Base-by-base conservation (phyloP, 805 yeast species). In the Candida methanosorbosa region DNA sequence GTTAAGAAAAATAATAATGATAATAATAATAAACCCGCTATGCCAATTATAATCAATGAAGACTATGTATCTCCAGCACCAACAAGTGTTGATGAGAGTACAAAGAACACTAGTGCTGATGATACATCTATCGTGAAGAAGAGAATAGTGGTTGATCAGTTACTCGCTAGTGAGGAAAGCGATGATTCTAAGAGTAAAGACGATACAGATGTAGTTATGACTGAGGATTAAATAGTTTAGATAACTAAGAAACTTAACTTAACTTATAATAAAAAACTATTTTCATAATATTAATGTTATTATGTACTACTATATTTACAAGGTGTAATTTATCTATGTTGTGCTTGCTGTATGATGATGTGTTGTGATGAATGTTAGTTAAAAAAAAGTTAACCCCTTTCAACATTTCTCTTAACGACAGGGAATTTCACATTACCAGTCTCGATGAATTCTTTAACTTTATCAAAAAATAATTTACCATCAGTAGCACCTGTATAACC, bases 401-500 rank as follows among this genome's bases (percentile, higher is more conserved):
- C 64, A 16, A 52, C 37, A 36, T 47, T 51, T 5, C 46, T 47
- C 16, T 54, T 51, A 7, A 49, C 35, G 19, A 39, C 43, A 17
- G 49, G 47, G 30, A 46, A 52, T 51, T 69, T 67, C 39, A 75
- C 60, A 32, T 64, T 61, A 1, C 97, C 97, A 37, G 75, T 64
- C 54, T 76, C 81, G 15, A 92, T 71, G 54, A 75, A 92, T 46
- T 84, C 85, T 50, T 72, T 72, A 35, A 85, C 66, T 54, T 83
- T 84, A 30, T 75, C 70, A 46, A 84, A 67, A 41, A 84, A 81
- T 34, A 84, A 67, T 36, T 75, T 71, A 9, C 90, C 78, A 55
- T 85, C 94, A 32, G 73, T 66, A 30, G 85, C 74, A 49, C 76
- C 75, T 20, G 54, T 45, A 55, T 71, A 90, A 5, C 95, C 95